Base-by-base conservation (phyloP, 805 yeast species). In the Kluyveromyces aestuarii region DNA sequence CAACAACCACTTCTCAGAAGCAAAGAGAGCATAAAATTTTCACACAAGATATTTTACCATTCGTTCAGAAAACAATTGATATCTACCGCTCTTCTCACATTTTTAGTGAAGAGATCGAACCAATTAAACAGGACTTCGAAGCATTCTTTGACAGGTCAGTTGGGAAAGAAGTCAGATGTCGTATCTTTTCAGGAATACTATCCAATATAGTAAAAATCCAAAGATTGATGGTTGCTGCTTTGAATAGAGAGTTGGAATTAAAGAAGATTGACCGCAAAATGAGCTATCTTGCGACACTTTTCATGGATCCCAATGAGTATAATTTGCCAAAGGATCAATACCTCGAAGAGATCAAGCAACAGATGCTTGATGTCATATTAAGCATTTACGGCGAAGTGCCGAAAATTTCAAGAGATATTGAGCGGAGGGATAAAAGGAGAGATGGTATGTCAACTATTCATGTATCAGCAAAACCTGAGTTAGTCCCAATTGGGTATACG, bases 161-260 rank as follows among this genome's bases (percentile, higher is more conserved):
- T 17, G 46, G 48, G 19, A 51, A 55, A 39, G 54, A 50, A 21
- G 37, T 40, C 21, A 52, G 47, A 38, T 41, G 50, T 9, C 42
- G 45, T 11, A 17, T 52, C 17, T 43, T 62, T 40, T 46, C 46
- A 14, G 50, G 51, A 10, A 49, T 60, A 3, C 44, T 62, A 27
- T 52, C 55, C 30, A 56, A 56, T 30, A 33, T 62, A 11, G 49
- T 41, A 9, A 55, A 53, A 40, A 44, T 56, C 8, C 55, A 53
- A 30, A 54, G 58, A 41, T 63, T 59, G 41, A 55, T 55, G 18
- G 49, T 52, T 14, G 54, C 59, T 1, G 45, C 59, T n/a, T 45
- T 62, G 27, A 62, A 60, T 42, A 53, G 59, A 17, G 64, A 62
- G 40, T 46, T 60, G 19, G 55, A 52, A 39, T 49, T 50, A 17